Conservation (phyloP, 1,139 yeast genomes). For the Arxiozyma slooffiae region DNA sequence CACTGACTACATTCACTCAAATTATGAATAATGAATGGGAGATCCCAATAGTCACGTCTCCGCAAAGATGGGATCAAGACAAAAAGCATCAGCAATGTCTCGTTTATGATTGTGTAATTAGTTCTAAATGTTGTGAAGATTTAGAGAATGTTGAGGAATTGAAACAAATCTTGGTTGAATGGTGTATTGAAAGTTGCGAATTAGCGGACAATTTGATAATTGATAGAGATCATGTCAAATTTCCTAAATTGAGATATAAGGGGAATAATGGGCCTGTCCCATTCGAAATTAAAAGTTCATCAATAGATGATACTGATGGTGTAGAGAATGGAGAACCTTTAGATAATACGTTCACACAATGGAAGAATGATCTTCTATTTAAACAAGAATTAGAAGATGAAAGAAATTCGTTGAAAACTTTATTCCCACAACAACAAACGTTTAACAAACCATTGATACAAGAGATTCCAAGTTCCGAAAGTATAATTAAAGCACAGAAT, state of each 20-base stretch:
- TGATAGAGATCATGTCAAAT: slow-evolving; percentile 32
- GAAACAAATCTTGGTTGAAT: slow-evolving; percentile 32
- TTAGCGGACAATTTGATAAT: slow-evolving; percentile 36
- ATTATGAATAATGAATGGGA: slow-evolving; percentile 74
- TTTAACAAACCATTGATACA: slow-evolving; percentile 13
- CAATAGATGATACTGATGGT: not conserved
- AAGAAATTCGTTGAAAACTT: slow-evolving; percentile 4
- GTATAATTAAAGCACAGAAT: not conserved
- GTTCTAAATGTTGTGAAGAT: slow-evolving; percentile 53
- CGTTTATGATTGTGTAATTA: slow-evolving; percentile 70
- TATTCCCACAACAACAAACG: slow-evolving; percentile 14
- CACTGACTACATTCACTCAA: slow-evolving; percentile 50
- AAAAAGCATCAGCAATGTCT: slow-evolving; percentile 57
- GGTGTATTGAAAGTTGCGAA: slow-evolving; percentile 60
- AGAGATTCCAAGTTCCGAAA: slow-evolving; percentile 11
- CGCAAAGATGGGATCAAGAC: slow-evolving; percentile 45
- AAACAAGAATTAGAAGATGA: slow-evolving; percentile 8
- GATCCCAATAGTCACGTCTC: slow-evolving; percentile 65
- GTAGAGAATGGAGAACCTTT: not conserved
- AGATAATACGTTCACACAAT: slow-evolving; percentile 5
- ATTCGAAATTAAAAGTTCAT: not conserved
- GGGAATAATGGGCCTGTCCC: slow-evolving; percentile 34
- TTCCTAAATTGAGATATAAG: slow-evolving; percentile 56
- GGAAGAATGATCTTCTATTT: slow-evolving; percentile 10
- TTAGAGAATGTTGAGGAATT: slow-evolving; percentile 37